Evolutionary conservation across 2,329 filamentous ascomycete genomes (phyloP).

Genomic region (Aspergillus tamarii): DNA sequence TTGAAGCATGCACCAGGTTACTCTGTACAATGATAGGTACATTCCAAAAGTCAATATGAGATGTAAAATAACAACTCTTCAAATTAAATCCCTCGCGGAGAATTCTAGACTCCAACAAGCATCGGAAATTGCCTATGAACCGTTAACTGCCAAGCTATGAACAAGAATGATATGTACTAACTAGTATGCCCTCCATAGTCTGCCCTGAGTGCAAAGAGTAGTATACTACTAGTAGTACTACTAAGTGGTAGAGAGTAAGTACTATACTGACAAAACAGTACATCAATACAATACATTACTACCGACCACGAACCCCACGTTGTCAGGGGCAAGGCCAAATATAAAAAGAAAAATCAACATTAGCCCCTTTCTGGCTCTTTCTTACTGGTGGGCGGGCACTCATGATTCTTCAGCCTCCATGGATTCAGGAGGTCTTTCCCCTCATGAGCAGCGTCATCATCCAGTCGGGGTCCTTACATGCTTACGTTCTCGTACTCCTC

Average conservation of each 20-base stretch:
- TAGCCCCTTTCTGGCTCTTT: neutral
- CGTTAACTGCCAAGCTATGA: neutral
- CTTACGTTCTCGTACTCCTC: neutral
- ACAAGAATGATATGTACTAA: neutral
- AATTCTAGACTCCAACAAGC: neutral
- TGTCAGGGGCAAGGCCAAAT: constrained; percentile 2
- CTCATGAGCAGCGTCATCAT: neutral
- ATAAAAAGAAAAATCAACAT: neutral
- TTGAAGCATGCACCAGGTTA: neutral
- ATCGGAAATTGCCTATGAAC: neutral
- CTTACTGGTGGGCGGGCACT: neutral
- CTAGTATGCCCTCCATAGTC: no score
- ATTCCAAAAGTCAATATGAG: neutral
- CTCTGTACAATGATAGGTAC: neutral
- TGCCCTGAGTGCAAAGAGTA: neutral
- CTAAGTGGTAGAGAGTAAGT: no score
- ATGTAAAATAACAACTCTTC: neutral
- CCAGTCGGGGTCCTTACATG: neutral
- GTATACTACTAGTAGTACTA: no score
- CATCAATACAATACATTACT: neutral
- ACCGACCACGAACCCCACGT: neutral
- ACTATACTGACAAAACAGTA: neutral
- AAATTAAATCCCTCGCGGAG: neutral
- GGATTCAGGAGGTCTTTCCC: neutral
- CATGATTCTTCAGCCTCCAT: constrained; percentile 1